Evolutionary conservation across 129 eudicot genomes (phyloP), one percentile per base, ranked within the genome.

Genomic region (Logfia minima): DNA sequence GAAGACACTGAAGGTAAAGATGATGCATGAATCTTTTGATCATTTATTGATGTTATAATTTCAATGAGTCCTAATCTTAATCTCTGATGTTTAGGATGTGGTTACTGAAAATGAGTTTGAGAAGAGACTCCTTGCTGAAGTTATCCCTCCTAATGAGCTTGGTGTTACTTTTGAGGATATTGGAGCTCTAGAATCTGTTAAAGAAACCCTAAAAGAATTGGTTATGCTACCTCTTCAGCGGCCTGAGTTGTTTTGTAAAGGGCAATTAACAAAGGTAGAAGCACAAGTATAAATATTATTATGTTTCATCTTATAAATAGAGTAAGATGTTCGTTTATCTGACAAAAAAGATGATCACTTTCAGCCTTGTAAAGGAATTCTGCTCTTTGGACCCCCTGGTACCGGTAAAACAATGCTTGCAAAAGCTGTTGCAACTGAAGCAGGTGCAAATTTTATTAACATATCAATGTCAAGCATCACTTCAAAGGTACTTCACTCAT

Each of bases 331-430:
- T 56, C 17, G 35, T 24, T 77, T 4, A 65, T 61, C 58, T 81
- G 52, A 75, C 86, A 58, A 77, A n/a, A 34, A 67, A 37, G 21
- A 6, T 17, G 60, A 23, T 78, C 17, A 48, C 6, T 67, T 78
- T 16, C 80, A 90, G 98, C 98, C 98, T 77, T 88, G 97, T 71
- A 93, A 93, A 79, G 97, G 98, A 66, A 93, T 93, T 66, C 72
- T 93, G 84, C 92, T 90, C 7, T 93, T 93, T 84, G 96, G 98
- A 24, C 98, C 98, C 59, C 97, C 98, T 61, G 98, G 98, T 79
- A 90, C 96, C 17, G 98, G 97, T 70, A 93, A 90, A 84, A 93
- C 98, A 6, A 90, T 93, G 96, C 98, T 93, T 74, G 98, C 98
- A 26, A 93, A 90, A 81, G 97, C 97, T 68, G 92, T 93, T 78